phyloP scores from a whole-genome alignment of 225 moss, liverwort and hornwort genomes.

The Rhytidiadelphus loreus region DNA sequence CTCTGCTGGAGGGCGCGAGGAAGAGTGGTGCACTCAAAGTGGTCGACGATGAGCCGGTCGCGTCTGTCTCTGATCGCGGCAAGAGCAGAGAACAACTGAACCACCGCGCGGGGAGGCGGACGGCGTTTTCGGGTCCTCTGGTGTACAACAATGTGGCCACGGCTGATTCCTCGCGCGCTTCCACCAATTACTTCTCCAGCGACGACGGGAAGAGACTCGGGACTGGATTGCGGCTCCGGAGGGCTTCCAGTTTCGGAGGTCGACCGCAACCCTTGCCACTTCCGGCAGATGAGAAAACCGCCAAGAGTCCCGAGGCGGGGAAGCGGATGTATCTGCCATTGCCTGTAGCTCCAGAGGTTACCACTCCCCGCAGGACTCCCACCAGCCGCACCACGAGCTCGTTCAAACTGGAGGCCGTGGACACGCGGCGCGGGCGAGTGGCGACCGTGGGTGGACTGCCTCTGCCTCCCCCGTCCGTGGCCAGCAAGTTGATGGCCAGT shows the following conservation, averaged over 20 bases:
- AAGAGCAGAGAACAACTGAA: not conserved
- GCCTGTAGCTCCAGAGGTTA: slow-evolving; percentile 1
- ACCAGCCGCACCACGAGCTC: not conserved
- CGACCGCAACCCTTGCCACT: slow-evolving; percentile 35
- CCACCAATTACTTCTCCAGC: slow-evolving; percentile 15
- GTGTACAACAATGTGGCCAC: slow-evolving; percentile 4
- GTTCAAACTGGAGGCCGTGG: slow-evolving; percentile 6
- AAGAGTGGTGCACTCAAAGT: not conserved
- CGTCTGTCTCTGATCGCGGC: not conserved
- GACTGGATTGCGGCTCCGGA: not conserved
- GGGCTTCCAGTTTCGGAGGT: slow-evolving; percentile 34
- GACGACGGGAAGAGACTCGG: slow-evolving; percentile 2
- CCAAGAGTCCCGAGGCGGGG: not conserved
- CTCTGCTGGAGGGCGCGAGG: not conserved
- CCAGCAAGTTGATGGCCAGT: slow-evolving; percentile 19
- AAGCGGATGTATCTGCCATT: slow-evolving; percentile 8
- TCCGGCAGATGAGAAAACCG: slow-evolving; percentile 2
- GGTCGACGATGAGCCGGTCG: not conserved
- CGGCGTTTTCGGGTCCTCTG: slow-evolving; percentile 31
- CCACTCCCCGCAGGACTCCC: not conserved
- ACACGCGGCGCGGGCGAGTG: slow-evolving; percentile 12
- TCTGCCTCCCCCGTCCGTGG: slow-evolving; percentile 31
- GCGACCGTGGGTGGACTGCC: slow-evolving; percentile 20
- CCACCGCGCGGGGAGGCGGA: not conserved
- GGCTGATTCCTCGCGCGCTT: not conserved